These are phyloP conservation scores for Ceratocystis smalleyi DNA, from an alignment of 2,329 filamentous ascomycete species.

Conservation along the genomic window DNA sequence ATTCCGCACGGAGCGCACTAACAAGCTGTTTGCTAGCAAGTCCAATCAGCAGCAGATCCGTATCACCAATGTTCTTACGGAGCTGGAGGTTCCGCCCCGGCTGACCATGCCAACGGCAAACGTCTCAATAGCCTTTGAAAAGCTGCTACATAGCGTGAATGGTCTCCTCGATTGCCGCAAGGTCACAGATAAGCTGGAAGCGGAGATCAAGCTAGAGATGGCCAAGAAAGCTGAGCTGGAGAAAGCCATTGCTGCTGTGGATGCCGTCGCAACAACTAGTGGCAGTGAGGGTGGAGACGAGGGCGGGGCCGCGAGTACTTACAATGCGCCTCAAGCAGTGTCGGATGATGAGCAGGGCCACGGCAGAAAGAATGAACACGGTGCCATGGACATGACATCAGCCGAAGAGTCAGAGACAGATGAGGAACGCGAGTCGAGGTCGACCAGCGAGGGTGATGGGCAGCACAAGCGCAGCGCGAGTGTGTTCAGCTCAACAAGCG, in stretches of 20 bases:
- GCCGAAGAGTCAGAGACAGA: constrained; percentile 22
- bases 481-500: constrained; percentile 55
- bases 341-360: not conserved
- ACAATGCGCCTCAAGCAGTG: too few species aligned
- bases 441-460: constrained; percentile 17
- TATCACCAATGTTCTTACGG: constrained; percentile 55
- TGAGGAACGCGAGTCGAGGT: constrained; percentile 27
- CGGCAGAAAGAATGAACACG: not conserved
- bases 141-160: constrained; percentile 51
- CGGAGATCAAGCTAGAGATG: constrained; percentile 48
- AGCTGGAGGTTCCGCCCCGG: constrained; percentile 54
- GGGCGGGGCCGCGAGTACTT: not conserved
- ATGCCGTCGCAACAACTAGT: constrained; percentile 5
- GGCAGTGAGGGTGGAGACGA: not conserved
- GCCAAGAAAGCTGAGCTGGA: constrained; percentile 40
- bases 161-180: constrained; percentile 58
- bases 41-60: constrained; percentile 59
- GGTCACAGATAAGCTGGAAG: constrained; percentile 58
- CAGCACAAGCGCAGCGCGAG: constrained; percentile 68
- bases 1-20: constrained; percentile 73
- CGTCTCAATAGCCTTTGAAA: constrained; percentile 57
- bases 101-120: constrained; percentile 60
- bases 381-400: constrained; percentile 19
- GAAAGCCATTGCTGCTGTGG: constrained; percentile 24
- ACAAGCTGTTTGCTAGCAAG: constrained; percentile 64